phyloP scores from a whole-genome alignment of 2,329 filamentous ascomycete genomes.

The Xylaria sp. region DNA sequence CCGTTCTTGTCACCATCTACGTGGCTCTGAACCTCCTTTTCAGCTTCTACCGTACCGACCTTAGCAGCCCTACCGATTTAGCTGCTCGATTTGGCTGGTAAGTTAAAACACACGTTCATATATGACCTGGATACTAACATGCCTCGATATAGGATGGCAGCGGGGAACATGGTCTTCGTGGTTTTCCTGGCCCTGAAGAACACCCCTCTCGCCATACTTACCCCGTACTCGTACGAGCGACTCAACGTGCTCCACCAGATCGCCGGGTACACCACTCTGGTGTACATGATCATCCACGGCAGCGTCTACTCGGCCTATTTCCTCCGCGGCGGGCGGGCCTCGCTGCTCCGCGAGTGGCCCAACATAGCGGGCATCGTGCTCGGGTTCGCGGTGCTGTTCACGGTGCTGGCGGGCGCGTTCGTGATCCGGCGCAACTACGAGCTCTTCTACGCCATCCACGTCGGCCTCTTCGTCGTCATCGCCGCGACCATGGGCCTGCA shows the following conservation, averaged over 20 bases:
- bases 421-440: slow-evolving; percentile 48
- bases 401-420: slow-evolving; percentile 39
- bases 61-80: slow-evolving; percentile 29
- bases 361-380: slow-evolving; percentile 43
- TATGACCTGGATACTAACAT: slow-evolving; percentile 21
- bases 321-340: slow-evolving; percentile 20
- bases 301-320: slow-evolving; percentile 40
- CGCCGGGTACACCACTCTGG: slow-evolving; percentile 46
- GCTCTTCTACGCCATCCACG: slow-evolving; percentile 49
- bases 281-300: slow-evolving; percentile 42
- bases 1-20: slow-evolving; percentile 38
- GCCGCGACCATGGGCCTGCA: slow-evolving; percentile 48
- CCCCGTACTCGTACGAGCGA: slow-evolving; percentile 48
- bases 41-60: slow-evolving; percentile 36
- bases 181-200: slow-evolving; percentile 54
- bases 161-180: slow-evolving; percentile 48
- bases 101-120: slow-evolving; percentile 2
- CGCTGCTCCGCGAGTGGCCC: slow-evolving; percentile 32
- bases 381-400: slow-evolving; percentile 42
- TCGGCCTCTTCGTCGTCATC: slow-evolving; percentile 45
- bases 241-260: slow-evolving; percentile 52
- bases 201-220: slow-evolving; percentile 48
- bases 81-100: slow-evolving; percentile 39
- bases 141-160: slow-evolving; percentile 44
- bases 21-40: slow-evolving; percentile 41